Conservation (phyloP, 176 grass and related monocot genomes). For the Olyra latifolia region DNA sequence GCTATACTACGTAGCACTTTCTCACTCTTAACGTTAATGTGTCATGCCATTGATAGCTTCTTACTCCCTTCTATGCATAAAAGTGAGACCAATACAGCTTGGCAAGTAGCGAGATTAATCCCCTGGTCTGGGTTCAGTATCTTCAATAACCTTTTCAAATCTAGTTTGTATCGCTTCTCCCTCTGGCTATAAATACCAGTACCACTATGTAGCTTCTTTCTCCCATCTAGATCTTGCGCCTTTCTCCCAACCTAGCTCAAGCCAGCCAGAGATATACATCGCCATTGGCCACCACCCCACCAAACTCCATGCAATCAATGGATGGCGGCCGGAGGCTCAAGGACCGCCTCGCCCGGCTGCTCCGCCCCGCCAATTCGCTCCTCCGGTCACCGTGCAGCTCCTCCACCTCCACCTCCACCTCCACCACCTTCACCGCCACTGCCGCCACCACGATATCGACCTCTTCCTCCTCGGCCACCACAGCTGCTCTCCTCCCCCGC, state of each 20-base stretch:
- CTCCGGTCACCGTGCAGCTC: conserved; percentile 59
- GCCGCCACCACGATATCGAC: background rate
- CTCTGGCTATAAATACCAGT: background rate
- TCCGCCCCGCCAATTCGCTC: conserved; percentile 46
- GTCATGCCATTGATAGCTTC: too few species aligned
- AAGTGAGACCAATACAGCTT: too few species aligned
- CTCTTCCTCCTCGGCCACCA: conserved; percentile 6
- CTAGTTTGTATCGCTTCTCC: background rate
- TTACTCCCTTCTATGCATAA: too few species aligned
- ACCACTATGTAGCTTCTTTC: background rate
- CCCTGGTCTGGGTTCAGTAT: background rate
- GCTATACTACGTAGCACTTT: too few species aligned
- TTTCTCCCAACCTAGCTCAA: background rate
- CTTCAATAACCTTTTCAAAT: background rate
- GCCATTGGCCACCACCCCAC: background rate
- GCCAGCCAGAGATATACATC: background rate
- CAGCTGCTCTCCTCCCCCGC: background rate
- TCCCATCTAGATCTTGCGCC: background rate
- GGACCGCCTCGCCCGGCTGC: conserved; percentile 59
- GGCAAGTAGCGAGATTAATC: too few species aligned
- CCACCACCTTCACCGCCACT: conserved; percentile 22
- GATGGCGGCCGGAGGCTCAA: conserved; percentile 43
- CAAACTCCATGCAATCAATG: conserved; percentile 26
- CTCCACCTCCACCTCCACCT: conserved; percentile 35
- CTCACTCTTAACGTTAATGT: too few species aligned